Evolutionary conservation across 306 rosid species (phyloP).

Genomic region (Calophaca sinica): DNA sequence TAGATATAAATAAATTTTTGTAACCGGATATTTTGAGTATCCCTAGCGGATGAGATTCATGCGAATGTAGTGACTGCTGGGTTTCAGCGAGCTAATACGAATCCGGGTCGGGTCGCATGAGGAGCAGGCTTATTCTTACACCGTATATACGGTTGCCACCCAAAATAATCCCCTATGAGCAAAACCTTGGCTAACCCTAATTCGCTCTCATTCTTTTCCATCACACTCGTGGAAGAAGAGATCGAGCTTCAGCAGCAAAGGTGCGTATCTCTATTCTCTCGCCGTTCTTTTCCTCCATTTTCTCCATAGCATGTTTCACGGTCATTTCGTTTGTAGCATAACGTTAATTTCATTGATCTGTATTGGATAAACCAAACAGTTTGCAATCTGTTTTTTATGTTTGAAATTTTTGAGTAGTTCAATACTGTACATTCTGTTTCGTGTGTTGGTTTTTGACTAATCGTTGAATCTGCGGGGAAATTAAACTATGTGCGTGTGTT

Average conservation of each 20-base stretch:
- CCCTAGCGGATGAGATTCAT: too few relatives aligned
- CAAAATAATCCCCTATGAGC: too few relatives aligned
- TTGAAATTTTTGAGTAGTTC: background rate
- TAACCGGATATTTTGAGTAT: too few relatives aligned
- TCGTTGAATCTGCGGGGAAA: background rate
- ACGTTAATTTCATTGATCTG: background rate
- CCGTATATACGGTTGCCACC: too few relatives aligned
- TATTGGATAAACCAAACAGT: background rate
- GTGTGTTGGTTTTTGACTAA: background rate
- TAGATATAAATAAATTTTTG: too few relatives aligned
- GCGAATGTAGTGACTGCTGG: too few relatives aligned
- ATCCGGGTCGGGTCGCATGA: too few relatives aligned
- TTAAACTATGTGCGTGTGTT: background rate
- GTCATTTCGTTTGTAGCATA: background rate
- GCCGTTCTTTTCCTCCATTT: background rate
- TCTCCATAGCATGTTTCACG: background rate
- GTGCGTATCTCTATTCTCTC: background rate
- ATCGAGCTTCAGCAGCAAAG: conserved; percentile 36
- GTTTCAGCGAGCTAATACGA: too few relatives aligned
- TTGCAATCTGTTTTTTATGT: background rate
- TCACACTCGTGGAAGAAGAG: conserved; percentile 9
- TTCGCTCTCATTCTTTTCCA: background rate
- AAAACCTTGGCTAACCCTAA: conserved; percentile 44
- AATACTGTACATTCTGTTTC: background rate
- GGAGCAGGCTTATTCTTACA: too few relatives aligned